Evolutionary conservation across 257 asterid genomes (phyloP).

Genomic region (Nicotiana obtusifolia): DNA sequence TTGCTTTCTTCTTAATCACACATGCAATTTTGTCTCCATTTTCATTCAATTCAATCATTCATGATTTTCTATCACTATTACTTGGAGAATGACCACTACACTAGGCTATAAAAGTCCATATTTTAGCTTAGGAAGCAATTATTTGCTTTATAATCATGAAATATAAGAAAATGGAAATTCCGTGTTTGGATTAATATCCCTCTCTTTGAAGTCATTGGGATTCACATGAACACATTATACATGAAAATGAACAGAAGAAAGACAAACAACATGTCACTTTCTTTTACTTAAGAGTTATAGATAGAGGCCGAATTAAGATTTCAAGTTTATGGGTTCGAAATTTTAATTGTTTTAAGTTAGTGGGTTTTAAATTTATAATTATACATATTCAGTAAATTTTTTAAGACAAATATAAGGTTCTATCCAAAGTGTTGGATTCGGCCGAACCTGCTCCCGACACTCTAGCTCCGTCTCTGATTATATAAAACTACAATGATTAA

Average conservation of each 20-base stretch:
- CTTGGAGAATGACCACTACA: background rate
- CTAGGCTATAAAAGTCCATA: background rate
- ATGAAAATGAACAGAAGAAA: background rate
- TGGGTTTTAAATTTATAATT: no score
- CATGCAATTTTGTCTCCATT: background rate
- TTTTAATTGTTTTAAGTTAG: no score
- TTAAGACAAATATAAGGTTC: no score
- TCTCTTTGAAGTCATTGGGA: background rate
- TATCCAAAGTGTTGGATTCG: no score
- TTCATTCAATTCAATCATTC: background rate
- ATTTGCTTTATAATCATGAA: background rate
- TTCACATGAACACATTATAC: background rate
- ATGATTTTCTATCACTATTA: background rate
- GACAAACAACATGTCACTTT: background rate
- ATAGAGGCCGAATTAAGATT: accelerated
- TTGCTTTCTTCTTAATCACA: background rate
- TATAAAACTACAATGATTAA: background rate
- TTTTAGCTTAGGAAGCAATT: background rate
- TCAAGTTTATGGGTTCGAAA: no score
- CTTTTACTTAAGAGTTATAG: no score
- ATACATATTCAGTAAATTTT: no score
- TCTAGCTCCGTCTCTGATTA: background rate
- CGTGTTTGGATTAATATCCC: background rate
- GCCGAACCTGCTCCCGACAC: no score
- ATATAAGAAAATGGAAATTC: background rate